phyloP scores from a whole-genome alignment of 148 eudicot genomes.

The Nyssa sinensis region DNA sequence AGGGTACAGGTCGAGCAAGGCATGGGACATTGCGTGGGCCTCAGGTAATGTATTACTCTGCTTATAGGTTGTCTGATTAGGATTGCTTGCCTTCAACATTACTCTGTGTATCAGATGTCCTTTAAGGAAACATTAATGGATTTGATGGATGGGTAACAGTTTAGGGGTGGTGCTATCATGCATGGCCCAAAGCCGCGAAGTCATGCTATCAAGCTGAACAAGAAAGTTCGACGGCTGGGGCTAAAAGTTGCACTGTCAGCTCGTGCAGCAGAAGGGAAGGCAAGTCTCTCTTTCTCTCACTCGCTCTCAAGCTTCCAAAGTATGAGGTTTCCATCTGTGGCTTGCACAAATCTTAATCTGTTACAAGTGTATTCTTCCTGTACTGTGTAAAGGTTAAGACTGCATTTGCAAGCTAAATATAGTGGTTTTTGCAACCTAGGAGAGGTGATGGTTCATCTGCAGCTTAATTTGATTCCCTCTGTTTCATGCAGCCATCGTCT shows the following conservation, averaged over 20 bases:
- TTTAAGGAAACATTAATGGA: not conserved
- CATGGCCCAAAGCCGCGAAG: conserved; percentile 97
- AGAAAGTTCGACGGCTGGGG: conserved; percentile 90
- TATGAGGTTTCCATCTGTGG: too few relatives aligned
- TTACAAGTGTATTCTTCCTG: too few relatives aligned
- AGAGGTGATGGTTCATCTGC: too few relatives aligned
- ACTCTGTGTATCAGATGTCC: not conserved
- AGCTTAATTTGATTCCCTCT: too few relatives aligned
- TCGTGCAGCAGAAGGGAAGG: conserved; percentile 99
- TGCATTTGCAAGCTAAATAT: too few relatives aligned
- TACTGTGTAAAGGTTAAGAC: too few relatives aligned
- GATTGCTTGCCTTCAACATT: conserved; percentile 5
- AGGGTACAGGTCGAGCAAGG: conserved; percentile 89
- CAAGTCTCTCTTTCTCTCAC: conserved; percentile 26
- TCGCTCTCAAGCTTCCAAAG: too few relatives aligned
- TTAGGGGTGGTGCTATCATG: conserved; percentile 80
- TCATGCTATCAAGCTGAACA: conserved; percentile 87
- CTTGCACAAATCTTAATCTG: too few relatives aligned
- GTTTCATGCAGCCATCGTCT: too few relatives aligned
- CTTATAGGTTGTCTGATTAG: not conserved
- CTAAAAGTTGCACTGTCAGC: conserved; percentile 90
- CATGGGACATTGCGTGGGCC: conserved; percentile 85
- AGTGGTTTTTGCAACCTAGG: too few relatives aligned
- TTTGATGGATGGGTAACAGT: conserved; percentile 45
- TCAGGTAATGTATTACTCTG: conserved; percentile 48